Evolutionary conservation across 805 yeast species (phyloP).

Genomic region (Pichia paraexigua): DNA sequence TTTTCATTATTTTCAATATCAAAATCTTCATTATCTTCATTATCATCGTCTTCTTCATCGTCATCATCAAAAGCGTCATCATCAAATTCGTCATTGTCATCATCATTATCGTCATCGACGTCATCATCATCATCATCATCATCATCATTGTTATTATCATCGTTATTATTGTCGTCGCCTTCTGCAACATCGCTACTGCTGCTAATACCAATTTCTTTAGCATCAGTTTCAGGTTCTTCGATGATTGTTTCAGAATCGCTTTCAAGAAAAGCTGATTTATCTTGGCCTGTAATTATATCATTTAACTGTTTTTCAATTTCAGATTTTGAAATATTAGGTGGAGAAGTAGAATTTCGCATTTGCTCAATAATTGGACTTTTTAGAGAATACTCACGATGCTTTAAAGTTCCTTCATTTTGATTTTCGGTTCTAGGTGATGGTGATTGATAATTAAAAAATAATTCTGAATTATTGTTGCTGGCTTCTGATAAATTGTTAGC

Average conservation of each 20-base stretch:
- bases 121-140: slow-evolving; percentile 4
- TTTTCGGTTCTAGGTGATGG: background rate
- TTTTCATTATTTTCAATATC: slow-evolving; percentile 15
- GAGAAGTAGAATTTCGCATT: background rate
- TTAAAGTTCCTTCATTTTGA: background rate
- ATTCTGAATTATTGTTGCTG: slow-evolving; percentile 1
- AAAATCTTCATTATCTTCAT: slow-evolving; percentile 10
- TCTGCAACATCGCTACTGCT: slow-evolving; percentile 13
- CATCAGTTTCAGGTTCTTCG: slow-evolving; percentile 7
- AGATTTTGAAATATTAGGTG: background rate
- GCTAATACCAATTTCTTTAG: background rate
- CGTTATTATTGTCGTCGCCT: slow-evolving; percentile 6
- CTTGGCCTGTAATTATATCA: slow-evolving; percentile 2
- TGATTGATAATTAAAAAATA: slow-evolving; percentile 5
- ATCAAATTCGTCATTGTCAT: slow-evolving; percentile 1
- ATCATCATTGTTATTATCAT: slow-evolving; percentile 1
- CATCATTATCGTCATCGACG: slow-evolving; percentile 2
- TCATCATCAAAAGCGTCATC: slow-evolving; percentile 18
- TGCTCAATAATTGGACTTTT: background rate
- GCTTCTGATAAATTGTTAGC: slow-evolving; percentile 3
- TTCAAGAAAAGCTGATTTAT: slow-evolving; percentile 1
- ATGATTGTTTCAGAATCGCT: slow-evolving; percentile 22
- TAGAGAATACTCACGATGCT: background rate
- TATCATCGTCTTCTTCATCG: slow-evolving; percentile 9
- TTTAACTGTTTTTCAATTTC: slow-evolving; percentile 3